Conservation (phyloP, 306 rosid genomes). For the Prosopis cineraria region DNA sequence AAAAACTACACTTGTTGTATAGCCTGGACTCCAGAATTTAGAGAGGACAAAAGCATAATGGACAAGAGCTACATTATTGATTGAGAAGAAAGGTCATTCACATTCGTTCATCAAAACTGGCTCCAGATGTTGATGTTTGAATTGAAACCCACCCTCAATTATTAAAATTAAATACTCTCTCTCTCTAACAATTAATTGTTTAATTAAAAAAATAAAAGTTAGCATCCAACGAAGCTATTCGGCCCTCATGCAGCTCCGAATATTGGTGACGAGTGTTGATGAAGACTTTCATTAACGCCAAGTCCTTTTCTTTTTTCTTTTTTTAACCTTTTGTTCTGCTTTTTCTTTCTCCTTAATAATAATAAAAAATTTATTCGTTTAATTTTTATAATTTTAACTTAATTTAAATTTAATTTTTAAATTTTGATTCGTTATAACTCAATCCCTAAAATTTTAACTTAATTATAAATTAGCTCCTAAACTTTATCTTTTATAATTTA, state of each 20-base stretch:
- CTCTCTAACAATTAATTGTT: background rate
- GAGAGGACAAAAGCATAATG: constrained; percentile 39
- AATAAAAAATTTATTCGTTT: too few species aligned
- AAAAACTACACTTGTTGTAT: too few species aligned
- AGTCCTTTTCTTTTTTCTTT: too few species aligned
- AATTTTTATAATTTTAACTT: too few species aligned
- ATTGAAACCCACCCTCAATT: background rate
- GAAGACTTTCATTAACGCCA: background rate
- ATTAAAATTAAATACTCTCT: too few species aligned
- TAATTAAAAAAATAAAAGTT: background rate
- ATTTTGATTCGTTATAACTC: too few species aligned
- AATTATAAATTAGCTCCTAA: too few species aligned
- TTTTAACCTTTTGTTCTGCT: too few species aligned
- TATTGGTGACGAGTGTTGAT: constrained; percentile 7
- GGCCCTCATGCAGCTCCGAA: constrained; percentile 22
- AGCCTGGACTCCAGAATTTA: constrained; percentile 22
- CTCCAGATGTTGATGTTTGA: constrained; percentile 45
- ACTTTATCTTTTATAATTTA: too few species aligned
- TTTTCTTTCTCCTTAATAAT: too few species aligned
- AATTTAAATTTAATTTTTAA: too few species aligned
- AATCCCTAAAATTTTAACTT: too few species aligned
- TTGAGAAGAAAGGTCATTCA: constrained; percentile 1
- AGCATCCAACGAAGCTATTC: constrained; percentile 11
- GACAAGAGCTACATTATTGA: constrained; percentile 45
- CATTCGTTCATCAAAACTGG: constrained; percentile 38